These are phyloP conservation scores for Ottelia alismoides DNA, from an alignment of 106 monocot genomes.

Conservation along the genomic window DNA sequence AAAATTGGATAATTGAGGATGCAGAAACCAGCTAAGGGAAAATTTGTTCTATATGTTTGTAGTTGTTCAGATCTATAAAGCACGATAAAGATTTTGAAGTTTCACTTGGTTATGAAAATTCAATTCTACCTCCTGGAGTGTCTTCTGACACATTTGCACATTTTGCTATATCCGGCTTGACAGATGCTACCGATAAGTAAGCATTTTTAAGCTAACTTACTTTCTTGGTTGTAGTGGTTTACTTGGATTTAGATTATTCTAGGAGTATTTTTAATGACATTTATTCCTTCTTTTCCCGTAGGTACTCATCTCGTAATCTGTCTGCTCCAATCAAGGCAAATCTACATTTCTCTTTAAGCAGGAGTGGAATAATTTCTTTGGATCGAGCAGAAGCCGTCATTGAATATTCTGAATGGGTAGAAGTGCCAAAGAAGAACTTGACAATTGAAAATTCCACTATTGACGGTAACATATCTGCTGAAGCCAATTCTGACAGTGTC, in stretches of 20 bases:
- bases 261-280: too few species aligned
- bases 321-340: conserved; percentile 94
- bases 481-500: conserved; percentile 22
- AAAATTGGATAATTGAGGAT: too few species aligned
- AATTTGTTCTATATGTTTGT: conserved; percentile 3
- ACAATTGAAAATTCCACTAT: conserved; percentile 37
- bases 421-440: conserved; percentile 78
- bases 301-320: conserved; percentile 72
- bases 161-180: conserved; percentile 76
- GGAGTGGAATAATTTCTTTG: conserved; percentile 81
- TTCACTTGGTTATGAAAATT: conserved; percentile 61
- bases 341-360: conserved; percentile 89
- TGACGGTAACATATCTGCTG: conserved; percentile 18
- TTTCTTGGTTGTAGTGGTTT: neutral
- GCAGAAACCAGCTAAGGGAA: too few species aligned
- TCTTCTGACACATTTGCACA: conserved; percentile 46
- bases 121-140: conserved; percentile 61
- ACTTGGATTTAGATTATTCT: too few species aligned
- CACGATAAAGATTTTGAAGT: conserved; percentile 83
- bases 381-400: conserved; percentile 96
- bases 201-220: conserved; percentile 7
- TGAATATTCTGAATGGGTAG: conserved; percentile 93
- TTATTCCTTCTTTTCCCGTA: conserved; percentile 11
- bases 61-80: conserved; percentile 82
- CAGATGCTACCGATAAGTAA: conserved; percentile 82